Evolutionary conservation across 352 stramenopile species (phyloP), one percentile per base, ranked within the genome.

Genomic region (Phytopythium aichiense): DNA sequence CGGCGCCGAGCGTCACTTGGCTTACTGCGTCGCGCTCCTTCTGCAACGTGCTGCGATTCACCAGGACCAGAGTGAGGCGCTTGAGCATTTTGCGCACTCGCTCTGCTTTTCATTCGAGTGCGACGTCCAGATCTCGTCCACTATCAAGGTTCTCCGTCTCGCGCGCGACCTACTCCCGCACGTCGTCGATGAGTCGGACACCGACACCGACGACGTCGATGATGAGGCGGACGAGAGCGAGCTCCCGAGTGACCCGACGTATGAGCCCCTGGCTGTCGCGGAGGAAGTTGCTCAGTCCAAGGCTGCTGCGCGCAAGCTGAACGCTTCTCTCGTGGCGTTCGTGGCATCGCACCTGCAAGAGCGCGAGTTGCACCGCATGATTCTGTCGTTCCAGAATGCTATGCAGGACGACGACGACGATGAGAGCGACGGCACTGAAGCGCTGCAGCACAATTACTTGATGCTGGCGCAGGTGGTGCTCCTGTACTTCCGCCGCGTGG

Each of bases 401-500:
- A 71, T 30, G 13, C 51, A 66, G 0, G 42, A 53, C 2, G 42
- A 57, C 37, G 61, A 79, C 74, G 50, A 71, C 1, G 66, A 73
- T 2, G 72, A 88, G 4, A 69, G 80, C 8, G 71, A 81, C 11
- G 69, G 79, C 1, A 63, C 45, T 4, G 73, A 90, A 30, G 50
- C 62, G 30, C 79, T 95, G 55, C 83, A 95, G 64, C 78, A 89
- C 55, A 77, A 81, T 42, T 95, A 94, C 50, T 57, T 95, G 49
- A 72, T 92, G 68, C 73, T 95, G 18, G 82, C 85, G 16, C 84
- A 95, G 48, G 69, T 85, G 2, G 79, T 92, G 38, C 69, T 95
- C 23, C 59, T 95, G 31, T 94, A 92, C 76, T 92, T 93, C 63
- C 81, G 84, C 40, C 84, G 82, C 20, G 80, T 93, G 22, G 76